A percentile compares a stretch with the other conserved stretches of the same genome.
These are phyloP conservation scores for Malassezia vespertilionis DNA, from an alignment of 1,284 basidiomycete species.

Conservation along the genomic window DNA sequence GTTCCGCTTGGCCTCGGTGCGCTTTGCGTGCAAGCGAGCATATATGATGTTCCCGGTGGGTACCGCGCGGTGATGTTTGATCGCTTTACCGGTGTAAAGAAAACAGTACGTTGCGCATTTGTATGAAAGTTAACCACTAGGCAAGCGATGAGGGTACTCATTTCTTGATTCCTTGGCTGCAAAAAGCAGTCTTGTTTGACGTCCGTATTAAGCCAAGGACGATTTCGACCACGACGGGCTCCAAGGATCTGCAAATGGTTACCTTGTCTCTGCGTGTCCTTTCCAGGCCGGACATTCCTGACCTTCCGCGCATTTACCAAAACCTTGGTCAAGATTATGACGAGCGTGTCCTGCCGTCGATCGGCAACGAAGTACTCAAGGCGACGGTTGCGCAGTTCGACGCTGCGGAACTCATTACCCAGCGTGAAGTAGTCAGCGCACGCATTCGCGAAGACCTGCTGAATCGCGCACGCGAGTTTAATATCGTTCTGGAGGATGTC, in stretches of 20 bases:
- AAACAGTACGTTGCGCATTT: conserved; percentile 8
- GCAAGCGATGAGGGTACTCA: conserved; percentile 71
- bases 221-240: conserved; percentile 90
- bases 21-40: conserved; percentile 45
- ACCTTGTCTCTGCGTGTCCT: conserved; percentile 91
- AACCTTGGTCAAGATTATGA: conserved; percentile 90
- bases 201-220: conserved; percentile 95
- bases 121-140: conserved; percentile 2
- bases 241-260: conserved; percentile 86
- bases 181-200: conserved; percentile 86
- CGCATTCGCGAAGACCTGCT: conserved; percentile 84
- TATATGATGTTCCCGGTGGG: conserved; percentile 53
- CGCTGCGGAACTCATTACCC: conserved; percentile 80
- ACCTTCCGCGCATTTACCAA: conserved; percentile 89
- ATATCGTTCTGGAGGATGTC: conserved; percentile 90
- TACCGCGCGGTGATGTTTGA: conserved; percentile 97
- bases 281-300: conserved; percentile 76
- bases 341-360: conserved; percentile 63
- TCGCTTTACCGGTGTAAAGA: conserved; percentile 74
- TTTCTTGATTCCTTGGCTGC: conserved; percentile 83
- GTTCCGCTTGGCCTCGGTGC: conserved; percentile 45
- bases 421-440: conserved; percentile 65
- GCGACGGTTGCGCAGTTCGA: conserved; percentile 97
- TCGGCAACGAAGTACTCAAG: conserved; percentile 91
- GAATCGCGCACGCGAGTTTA: conserved; percentile 87